Evolutionary conservation across 2,329 filamentous ascomycete species (phyloP), one percentile per base, ranked within the genome.

Genomic region (Penicillium sclerotigenum): DNA sequence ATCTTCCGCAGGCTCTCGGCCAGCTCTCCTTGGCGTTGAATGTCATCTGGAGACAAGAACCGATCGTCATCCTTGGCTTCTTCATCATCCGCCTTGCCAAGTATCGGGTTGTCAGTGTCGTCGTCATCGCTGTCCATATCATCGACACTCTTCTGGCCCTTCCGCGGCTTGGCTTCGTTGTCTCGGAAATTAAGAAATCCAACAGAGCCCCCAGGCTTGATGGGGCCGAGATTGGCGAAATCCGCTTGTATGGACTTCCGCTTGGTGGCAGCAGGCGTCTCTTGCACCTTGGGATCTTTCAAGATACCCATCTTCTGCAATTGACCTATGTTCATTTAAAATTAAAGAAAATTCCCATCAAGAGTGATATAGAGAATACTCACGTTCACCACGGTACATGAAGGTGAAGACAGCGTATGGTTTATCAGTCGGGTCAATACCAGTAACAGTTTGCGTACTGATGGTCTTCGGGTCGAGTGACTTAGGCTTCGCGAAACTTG

Each of bases 361-460:
- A 37, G 5, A 22, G 7, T 2, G 31, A 52, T 22, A 4, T 16
- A 16, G 26, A 36, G 10, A 33, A 42, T 38, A 85, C 91, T 80
- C 80, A 95, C 93, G 88, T 72, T 96, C 90, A 72, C 94, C 94
- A 59, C 94, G 86, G 73, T 99, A 99, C 77, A 97, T 91, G 74
- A 99, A 99, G 28, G 95, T 97, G 73, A 99, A 99, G 9, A 90
- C 88, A 4, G 94, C 94, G 76, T 96, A 99, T 4, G 95, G 94
- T 75, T 93, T 94, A 60, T 97, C 93, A 20, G 92, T 91, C 0
- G 91, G 90, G 73, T 99, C 94, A 60, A 97, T 96, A 18, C 93
- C 94, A 9, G 94, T 97, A n/a, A 99, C 94, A 0, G 94, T 99
- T 76, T 99, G 94, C 3, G 94, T 99, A 70, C 92, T 97, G 70